phyloP scores from a whole-genome alignment of 306 rosid genomes.

The Sophora flavescens region DNA sequence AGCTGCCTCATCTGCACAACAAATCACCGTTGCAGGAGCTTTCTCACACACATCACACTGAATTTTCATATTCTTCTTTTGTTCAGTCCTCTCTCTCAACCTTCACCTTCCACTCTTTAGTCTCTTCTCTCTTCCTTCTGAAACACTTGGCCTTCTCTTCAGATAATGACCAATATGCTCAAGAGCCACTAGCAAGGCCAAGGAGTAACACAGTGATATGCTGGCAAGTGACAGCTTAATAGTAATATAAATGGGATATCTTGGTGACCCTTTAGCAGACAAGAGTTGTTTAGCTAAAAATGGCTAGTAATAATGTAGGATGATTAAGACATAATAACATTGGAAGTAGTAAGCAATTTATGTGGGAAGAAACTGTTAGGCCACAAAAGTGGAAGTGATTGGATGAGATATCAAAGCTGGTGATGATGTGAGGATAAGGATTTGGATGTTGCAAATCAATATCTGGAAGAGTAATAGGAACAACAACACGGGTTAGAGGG shows the following conservation, averaged over 20 bases:
- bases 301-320: neutral
- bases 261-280: constrained; percentile 3
- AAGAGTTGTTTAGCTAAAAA: neutral
- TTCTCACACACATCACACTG: constrained; percentile 99
- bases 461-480: neutral
- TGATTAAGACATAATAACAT: constrained; percentile 3
- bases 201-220: neutral
- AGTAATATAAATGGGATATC: neutral
- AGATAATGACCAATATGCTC: neutral
- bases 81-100: neutral
- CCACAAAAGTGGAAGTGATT: constrained; percentile 10
- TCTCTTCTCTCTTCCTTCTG: neutral
- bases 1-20: constrained; percentile 98
- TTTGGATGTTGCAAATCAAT: constrained; percentile 30
- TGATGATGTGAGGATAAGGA: constrained; percentile 51
- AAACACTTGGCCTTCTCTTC: neutral
- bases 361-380: neutral
- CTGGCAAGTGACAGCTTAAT: neutral
- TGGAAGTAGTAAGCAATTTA: neutral
- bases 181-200: neutral
- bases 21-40: constrained; percentile 88
- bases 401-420: constrained; percentile 44
- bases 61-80: constrained; percentile 67
- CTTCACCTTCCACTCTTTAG: neutral
- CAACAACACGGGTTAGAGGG: constrained; percentile 25